These are phyloP conservation scores for Aspergillus taichungensis DNA, from an alignment of 495 filamentous ascomycete species.

Conservation along the genomic window DNA sequence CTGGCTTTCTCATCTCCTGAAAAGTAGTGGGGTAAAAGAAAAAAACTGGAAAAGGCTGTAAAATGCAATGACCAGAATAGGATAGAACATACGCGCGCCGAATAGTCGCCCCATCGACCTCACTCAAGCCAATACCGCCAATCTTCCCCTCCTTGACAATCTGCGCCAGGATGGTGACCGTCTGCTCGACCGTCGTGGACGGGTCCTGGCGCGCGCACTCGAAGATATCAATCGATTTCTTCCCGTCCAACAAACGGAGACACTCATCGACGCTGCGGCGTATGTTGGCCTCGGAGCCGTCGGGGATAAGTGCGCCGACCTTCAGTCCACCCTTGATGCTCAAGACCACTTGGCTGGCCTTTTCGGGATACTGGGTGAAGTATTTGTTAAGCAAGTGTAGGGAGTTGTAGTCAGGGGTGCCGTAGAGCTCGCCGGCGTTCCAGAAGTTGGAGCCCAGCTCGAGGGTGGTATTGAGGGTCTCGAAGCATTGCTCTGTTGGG, in stretches of 20 bases:
- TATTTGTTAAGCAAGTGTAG: slow-evolving; percentile 50
- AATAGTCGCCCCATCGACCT: slow-evolving; percentile 67
- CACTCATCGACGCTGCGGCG: slow-evolving; percentile 59
- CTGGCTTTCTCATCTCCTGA: background rate
- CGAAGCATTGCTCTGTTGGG: slow-evolving; percentile 54
- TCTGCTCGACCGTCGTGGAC: slow-evolving; percentile 50
- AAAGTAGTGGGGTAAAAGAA: background rate
- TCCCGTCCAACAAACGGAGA: slow-evolving; percentile 49
- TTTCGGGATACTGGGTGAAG: slow-evolving; percentile 51
- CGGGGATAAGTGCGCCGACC: slow-evolving; percentile 26
- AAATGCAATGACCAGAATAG: no score
- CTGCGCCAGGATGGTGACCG: slow-evolving; percentile 46
- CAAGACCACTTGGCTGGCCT: slow-evolving; percentile 50
- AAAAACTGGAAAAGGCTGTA: background rate
- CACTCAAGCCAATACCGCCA: slow-evolving; percentile 66
- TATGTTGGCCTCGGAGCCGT: slow-evolving; percentile 55
- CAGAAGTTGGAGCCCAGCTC: slow-evolving; percentile 62
- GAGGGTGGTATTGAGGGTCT: slow-evolving; percentile 58
- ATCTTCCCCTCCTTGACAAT: slow-evolving; percentile 70
- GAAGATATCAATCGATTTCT: slow-evolving; percentile 77
- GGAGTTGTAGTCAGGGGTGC: slow-evolving; percentile 57
- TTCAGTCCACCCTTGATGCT: slow-evolving; percentile 50
- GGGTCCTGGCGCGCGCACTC: slow-evolving; percentile 67
- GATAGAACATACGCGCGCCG: slow-evolving; percentile 45
- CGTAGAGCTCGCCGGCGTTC: slow-evolving; percentile 80